Evolutionary conservation across 768 basidiomycete species (phyloP), one percentile per base, ranked within the genome.

Genomic region (Mycena amicta): DNA sequence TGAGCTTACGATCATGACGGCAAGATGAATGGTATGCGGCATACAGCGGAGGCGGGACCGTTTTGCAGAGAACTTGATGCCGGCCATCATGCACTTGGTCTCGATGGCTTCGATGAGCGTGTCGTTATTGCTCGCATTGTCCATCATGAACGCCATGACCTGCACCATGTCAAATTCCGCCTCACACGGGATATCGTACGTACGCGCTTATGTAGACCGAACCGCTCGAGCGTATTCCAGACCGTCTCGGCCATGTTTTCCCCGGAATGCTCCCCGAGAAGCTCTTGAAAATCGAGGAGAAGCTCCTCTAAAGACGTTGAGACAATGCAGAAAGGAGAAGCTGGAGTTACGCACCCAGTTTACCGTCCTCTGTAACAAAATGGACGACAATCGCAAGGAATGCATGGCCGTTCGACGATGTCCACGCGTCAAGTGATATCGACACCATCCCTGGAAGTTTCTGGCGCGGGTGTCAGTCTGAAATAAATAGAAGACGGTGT

Each of bases 351-450:
- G 26, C 29, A 70, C 70, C 66, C 4, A 67, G 53, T 30, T 67
- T 41, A 3, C 71, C 68, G 2, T 68, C 52, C 28, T 70, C 70
- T 1, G 43, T 70, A 2, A 70, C 54, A 40, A 68, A 73, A 50
- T 72, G 70, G 4, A 65, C 68, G 30, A 73, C 64, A 30, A 73
- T 70, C 2, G 68, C 70, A 2, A 71, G 25, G 53, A 72, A 73
- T 1, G 67, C 71, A 63, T 67, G 66, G 13, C 65, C 50, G 55
- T 74, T 74, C 29, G 60, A 60, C 4, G 72, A 71, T 2, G 70
- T 71, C 72, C 71, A 73, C 23, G 67, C 62, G 51, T 73, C 68
- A 4, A 72, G 64, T 0, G 70, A 73, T 2, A 74, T 55, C 11
- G 61, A 51, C 33, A 62, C 50, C 33, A 37, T 37, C 33, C 33